Percentiles rank a stretch among this genome's conserved stretches.
Conservation (phyloP, 495 filamentous ascomycete genomes). For the Lophiotrema nucula region DNA sequence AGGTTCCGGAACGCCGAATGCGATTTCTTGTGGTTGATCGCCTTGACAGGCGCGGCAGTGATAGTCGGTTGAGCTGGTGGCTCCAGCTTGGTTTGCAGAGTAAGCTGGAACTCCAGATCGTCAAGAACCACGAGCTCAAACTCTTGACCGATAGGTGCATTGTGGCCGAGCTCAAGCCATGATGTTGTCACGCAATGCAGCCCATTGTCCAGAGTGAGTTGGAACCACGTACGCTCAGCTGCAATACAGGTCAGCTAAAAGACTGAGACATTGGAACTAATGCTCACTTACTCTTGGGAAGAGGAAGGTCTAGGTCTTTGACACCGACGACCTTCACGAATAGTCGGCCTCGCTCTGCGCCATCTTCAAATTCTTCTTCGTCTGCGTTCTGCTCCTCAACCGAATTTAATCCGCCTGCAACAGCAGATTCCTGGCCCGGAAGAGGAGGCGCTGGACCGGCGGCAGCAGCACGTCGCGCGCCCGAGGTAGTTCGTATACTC, state of each 20-base stretch:
- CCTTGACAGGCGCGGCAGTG: constrained; percentile 42
- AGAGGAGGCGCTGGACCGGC: constrained; percentile 72
- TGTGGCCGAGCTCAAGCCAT: constrained; percentile 89
- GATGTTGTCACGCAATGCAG: constrained; percentile 96
- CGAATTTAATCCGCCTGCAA: constrained; percentile 57
- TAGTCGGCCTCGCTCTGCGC: constrained; percentile 82
- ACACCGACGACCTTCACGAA: constrained; percentile 98
- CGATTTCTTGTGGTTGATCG: constrained; percentile 56
- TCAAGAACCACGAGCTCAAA: constrained; percentile 97
- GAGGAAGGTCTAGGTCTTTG: constrained; percentile 87
- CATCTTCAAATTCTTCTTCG: constrained; percentile 65
- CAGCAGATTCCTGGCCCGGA: constrained; percentile 83
- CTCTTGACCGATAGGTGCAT: constrained; percentile 94
- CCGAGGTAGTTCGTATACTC: constrained; percentile 59
- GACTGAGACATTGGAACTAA: neutral
- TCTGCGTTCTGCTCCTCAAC: constrained; percentile 59
- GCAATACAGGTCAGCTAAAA: constrained; percentile 37
- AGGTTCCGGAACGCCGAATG: constrained; percentile 84
- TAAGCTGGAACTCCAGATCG: constrained; percentile 95
- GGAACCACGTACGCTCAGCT: constrained; percentile 90
- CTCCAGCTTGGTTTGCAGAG: constrained; percentile 90
- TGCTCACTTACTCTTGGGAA: constrained; percentile 83
- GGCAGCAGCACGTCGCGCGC: constrained; percentile 61
- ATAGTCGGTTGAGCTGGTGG: constrained; percentile 59
- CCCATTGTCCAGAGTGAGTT: constrained; percentile 92